phyloP scores from a whole-genome alignment of 257 asterid species.

The Nicotiana knightiana region DNA sequence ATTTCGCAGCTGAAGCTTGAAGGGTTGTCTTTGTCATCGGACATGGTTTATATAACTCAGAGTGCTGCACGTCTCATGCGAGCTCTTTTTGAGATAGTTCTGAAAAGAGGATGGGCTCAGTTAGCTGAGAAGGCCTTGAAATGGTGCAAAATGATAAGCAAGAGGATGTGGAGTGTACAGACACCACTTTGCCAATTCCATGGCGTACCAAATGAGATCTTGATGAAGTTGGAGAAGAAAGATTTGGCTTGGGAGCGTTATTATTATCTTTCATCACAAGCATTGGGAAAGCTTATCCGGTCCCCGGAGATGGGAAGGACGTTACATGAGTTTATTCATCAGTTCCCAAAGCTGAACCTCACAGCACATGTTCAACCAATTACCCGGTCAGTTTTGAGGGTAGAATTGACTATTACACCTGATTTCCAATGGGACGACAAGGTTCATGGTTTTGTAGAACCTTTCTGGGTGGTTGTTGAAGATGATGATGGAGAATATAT shows the following conservation, averaged over 20 bases:
- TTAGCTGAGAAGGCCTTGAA: conserved; percentile 40
- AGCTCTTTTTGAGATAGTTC: conserved; percentile 34
- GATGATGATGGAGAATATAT: conserved; percentile 35
- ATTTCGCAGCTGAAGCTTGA: conserved; percentile 40
- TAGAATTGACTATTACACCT: conserved; percentile 37
- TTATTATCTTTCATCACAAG: conserved; percentile 34
- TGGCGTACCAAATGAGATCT: conserved; percentile 34
- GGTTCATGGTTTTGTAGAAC: conserved; percentile 41
- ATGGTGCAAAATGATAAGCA: conserved; percentile 44
- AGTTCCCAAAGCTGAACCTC: conserved; percentile 38
- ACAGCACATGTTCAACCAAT: conserved; percentile 38
- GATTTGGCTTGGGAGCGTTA: conserved; percentile 42
- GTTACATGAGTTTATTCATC: conserved; percentile 30
- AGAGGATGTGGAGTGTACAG: conserved; percentile 44
- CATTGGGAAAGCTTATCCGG: conserved; percentile 33
- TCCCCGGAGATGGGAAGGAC: conserved; percentile 33
- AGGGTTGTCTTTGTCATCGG: conserved; percentile 40
- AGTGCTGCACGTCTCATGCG: conserved; percentile 47
- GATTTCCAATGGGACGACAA: conserved; percentile 42
- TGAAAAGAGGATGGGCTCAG: conserved; percentile 43
- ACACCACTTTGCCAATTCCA: conserved; percentile 41
- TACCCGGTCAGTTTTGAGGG: conserved; percentile 37
- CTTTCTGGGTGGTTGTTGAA: conserved; percentile 41
- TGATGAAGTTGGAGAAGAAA: conserved; percentile 33
- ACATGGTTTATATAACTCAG: conserved; percentile 43